These are phyloP conservation scores for Nyssa sinensis DNA, from an alignment of 148 eudicot species.

Conservation along the genomic window DNA sequence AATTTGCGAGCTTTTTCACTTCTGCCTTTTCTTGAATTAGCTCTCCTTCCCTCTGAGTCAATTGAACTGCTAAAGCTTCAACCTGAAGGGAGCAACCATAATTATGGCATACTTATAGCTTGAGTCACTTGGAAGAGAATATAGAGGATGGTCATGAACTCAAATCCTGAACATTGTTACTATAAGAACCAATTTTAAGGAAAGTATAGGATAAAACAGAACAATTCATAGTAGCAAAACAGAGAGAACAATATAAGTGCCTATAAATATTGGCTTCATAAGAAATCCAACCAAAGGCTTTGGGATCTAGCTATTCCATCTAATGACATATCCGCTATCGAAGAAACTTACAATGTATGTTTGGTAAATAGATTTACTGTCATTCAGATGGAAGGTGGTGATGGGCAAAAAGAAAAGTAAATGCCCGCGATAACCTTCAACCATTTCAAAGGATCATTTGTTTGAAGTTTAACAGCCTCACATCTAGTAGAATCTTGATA, in stretches of 20 bases:
- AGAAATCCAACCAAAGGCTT: too few relatives aligned
- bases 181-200: not conserved
- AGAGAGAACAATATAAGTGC: not conserved
- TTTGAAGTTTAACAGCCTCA: not conserved
- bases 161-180: not conserved
- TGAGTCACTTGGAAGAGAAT: not conserved
- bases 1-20: conserved; percentile 87
- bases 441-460: not conserved
- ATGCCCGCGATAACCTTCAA: not conserved
- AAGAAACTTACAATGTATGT: too few relatives aligned
- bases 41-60: conserved; percentile 95
- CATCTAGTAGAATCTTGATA: not conserved
- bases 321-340: not conserved
- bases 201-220: not conserved
- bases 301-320: too few relatives aligned
- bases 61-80: conserved; percentile 95
- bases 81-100: conserved; percentile 45
- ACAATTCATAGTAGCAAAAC: not conserved
- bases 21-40: conserved; percentile 93
- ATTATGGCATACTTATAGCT: not conserved
- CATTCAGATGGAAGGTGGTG: too few relatives aligned
- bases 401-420: too few relatives aligned
- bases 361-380: too few relatives aligned
- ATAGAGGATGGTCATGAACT: not conserved
- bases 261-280: not conserved